Evolutionary conservation across 2,329 filamentous ascomycete genomes (phyloP).

Genomic region (Colletotrichum aenigma): DNA sequence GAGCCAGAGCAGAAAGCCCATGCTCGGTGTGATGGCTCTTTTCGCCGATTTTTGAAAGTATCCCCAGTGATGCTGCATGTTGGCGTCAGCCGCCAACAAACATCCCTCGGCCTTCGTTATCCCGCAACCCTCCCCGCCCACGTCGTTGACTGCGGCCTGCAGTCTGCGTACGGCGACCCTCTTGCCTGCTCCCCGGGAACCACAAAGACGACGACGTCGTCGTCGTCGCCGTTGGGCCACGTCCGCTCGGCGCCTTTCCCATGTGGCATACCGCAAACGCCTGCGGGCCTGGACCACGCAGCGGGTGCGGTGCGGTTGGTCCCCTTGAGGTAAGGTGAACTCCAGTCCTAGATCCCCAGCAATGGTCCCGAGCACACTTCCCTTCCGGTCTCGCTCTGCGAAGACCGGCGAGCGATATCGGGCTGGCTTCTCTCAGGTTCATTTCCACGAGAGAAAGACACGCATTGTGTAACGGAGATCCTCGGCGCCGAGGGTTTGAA

Average conservation of each 20-base stretch:
- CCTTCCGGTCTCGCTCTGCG: conserved; percentile 4
- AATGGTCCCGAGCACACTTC: not conserved
- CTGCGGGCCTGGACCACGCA: not conserved
- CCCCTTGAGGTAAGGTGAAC: not conserved
- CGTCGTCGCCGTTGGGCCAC: not conserved
- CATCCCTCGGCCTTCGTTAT: not conserved
- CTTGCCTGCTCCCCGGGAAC: not conserved
- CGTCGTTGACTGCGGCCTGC: not conserved
- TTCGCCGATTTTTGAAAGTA: not conserved
- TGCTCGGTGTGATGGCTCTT: not conserved
- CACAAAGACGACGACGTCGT: not conserved
- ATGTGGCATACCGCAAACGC: not conserved
- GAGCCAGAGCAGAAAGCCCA: not conserved
- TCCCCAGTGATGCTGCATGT: not conserved
- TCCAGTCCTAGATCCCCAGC: not conserved
- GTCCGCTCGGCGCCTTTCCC: not conserved
- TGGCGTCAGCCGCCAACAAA: not conserved
- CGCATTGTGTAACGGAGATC: not conserved
- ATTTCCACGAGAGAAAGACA: not conserved
- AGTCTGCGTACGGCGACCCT: not conserved
- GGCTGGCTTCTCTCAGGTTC: not conserved
- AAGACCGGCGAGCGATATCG: conserved; percentile 2
- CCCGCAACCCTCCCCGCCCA: not conserved
- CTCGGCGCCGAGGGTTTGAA: not conserved
- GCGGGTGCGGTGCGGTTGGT: not conserved